Evolutionary conservation across 257 asterid species (phyloP), one percentile per base, ranked within the genome.

Genomic region (Primulina huaijiensis): DNA sequence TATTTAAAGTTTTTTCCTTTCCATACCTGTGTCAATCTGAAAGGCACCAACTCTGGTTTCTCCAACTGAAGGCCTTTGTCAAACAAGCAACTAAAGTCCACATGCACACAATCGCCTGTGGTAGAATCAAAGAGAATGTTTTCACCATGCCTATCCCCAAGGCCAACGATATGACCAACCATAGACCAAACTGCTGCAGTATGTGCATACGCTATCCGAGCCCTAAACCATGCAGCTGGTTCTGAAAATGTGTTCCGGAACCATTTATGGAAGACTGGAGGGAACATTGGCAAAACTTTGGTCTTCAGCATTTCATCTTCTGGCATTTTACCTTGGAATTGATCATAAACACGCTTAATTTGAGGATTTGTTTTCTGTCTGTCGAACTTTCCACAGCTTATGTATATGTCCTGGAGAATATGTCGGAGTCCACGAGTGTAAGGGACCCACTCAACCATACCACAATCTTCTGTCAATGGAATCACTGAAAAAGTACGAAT

Each of bases 151-250:
- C 97, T 85, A 73, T 93, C 99, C 66, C 99, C 99, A 70, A 93
- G 99, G 74, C 97, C 99, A 79, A 93, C 99, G 73, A 93, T 93
- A 80, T 93, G 99, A 58, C 97, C 99, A 80, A 93, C 99, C 99
- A 93, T 93, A 69, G 99, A 90, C 99, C 99, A 90, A 72, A 93
- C 99, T 46, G 99, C 99, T 73, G 94, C 86, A 70, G 97, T 90
- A 76, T 90, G 99, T 33, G 97, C 92, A 80, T 89, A 93, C 64
- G 99, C 92, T 76, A 84, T 77, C 10, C 99, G 90, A 59, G 97
- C 97, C 82, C 97, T 89, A 80, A 93, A 93, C 99, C 99, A 93
- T 75, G 88, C 89, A 79, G 99, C 99, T 70, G 99, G 99, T 78
- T 93, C 99, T 9, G 96, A 89, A 75, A 93, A 93, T 59, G 96